Evolutionary conservation across 306 rosid species (phyloP).

Genomic region (Fagus crenata): DNA sequence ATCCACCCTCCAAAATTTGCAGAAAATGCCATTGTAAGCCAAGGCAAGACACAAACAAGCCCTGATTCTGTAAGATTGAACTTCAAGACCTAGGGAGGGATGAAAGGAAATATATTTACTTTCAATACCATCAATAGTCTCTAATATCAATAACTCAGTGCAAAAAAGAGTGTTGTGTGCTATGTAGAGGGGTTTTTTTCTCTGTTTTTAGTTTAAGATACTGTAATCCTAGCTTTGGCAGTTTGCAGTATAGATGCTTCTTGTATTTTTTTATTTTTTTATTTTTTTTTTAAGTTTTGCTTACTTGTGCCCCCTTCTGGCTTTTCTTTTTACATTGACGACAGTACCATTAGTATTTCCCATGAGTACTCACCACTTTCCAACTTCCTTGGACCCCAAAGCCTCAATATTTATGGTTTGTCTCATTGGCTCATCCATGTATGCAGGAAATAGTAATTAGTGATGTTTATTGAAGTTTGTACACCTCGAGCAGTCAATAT

Average conservation of each 20-base stretch:
- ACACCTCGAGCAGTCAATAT: not conserved
- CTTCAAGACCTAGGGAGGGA: slow-evolving; percentile 72
- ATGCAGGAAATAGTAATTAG: not conserved
- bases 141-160: no score
- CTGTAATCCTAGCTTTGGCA: no score
- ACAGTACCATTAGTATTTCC: not conserved
- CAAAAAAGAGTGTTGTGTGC: no score
- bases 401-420: not conserved
- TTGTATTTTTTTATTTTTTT: no score
- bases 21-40: slow-evolving; percentile 95
- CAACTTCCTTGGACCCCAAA: not conserved
- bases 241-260: no score
- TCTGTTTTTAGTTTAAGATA: no score
- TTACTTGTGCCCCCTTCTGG: not conserved
- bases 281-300: no score
- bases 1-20: slow-evolving; percentile 99
- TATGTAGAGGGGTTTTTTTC: no score
- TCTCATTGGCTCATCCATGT: not conserved
- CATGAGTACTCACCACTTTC: not conserved
- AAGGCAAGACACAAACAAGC: slow-evolving; percentile 81
- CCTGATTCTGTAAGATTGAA: slow-evolving; percentile 98
- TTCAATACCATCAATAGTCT: not conserved
- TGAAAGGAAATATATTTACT: not conserved
- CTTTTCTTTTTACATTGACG: not conserved
- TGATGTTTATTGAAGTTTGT: not conserved